These are phyloP conservation scores for Cercis canadensis DNA, from an alignment of 306 rosid species.

Conservation along the genomic window DNA sequence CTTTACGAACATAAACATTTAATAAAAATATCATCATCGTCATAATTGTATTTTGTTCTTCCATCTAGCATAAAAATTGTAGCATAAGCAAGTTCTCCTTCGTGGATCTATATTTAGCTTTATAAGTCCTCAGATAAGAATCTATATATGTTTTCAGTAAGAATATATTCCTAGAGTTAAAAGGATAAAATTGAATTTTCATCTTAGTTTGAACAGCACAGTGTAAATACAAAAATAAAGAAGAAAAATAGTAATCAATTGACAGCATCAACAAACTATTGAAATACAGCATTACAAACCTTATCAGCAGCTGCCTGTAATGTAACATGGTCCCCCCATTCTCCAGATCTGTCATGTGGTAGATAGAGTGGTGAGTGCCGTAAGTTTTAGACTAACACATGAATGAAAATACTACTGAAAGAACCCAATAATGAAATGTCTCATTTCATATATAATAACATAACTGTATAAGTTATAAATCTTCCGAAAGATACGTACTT, in stretches of 20 bases:
- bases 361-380: slow-evolving; percentile 37
- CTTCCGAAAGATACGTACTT: slow-evolving; percentile 59
- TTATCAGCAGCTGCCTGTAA: slow-evolving; percentile 96
- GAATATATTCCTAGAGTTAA: neutral
- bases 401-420: slow-evolving; percentile 28
- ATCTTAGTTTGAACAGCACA: neutral
- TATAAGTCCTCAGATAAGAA: slow-evolving; percentile 1
- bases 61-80: neutral
- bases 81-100: neutral
- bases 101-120: neutral
- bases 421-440: slow-evolving; percentile 19
- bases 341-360: slow-evolving; percentile 70
- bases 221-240: neutral
- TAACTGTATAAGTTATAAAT: slow-evolving; percentile 12
- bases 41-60: neutral
- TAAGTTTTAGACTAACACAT: slow-evolving; percentile 12
- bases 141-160: neutral
- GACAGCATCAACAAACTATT: slow-evolving; percentile 20
- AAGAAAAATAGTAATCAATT: slow-evolving; percentile 30
- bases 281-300: slow-evolving; percentile 43
- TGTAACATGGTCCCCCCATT: slow-evolving; percentile 99
- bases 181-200: slow-evolving; percentile 14
- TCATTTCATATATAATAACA: slow-evolving; percentile 25
- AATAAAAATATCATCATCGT: neutral
- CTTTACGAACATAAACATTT: neutral